These are phyloP conservation scores for Jaapia argillacea DNA, from an alignment of 768 basidiomycete species.

Conservation along the genomic window DNA sequence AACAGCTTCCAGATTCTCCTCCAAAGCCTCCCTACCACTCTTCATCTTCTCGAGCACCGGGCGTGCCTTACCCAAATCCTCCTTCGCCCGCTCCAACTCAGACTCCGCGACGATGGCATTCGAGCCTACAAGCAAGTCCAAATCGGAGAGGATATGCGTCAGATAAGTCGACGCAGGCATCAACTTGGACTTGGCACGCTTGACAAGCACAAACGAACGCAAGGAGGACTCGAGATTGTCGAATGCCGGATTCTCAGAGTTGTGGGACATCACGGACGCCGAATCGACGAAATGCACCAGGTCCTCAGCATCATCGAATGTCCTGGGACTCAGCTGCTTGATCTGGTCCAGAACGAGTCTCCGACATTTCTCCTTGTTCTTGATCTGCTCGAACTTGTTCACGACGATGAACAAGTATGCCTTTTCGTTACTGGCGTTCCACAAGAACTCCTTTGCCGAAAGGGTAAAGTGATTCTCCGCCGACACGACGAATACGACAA, in stretches of 20 bases:
- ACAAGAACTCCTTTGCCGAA: constrained; percentile 89
- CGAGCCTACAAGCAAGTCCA: constrained; percentile 77
- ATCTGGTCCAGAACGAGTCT: constrained; percentile 89
- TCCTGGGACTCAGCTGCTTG: constrained; percentile 83
- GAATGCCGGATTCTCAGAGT: constrained; percentile 60
- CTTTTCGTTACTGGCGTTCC: constrained; percentile 91
- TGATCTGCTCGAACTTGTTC: constrained; percentile 94
- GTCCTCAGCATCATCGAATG: constrained; percentile 84
- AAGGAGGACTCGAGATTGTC: constrained; percentile 83
- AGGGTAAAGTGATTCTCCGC: constrained; percentile 98
- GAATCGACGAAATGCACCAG: constrained; percentile 99
- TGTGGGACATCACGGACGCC: constrained; percentile 58
- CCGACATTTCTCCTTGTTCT: constrained; percentile 89
- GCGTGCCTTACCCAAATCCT: constrained; percentile 54
- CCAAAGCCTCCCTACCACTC: constrained; percentile 58
- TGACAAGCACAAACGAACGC: constrained; percentile 90
- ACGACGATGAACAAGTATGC: constrained; percentile 97
- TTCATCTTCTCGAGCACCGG: constrained; percentile 89
- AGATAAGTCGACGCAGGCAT: constrained; percentile 90
- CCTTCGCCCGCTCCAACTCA: constrained; percentile 64
- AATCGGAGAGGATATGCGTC: constrained; percentile 78
- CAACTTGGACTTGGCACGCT: constrained; percentile 94
- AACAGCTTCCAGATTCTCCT: constrained; percentile 64
- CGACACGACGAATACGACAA: constrained; percentile 95
- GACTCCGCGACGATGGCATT: constrained; percentile 81